These are phyloP conservation scores for Tulasnella calospora DNA, from an alignment of 768 basidiomycete genomes.

Conservation along the genomic window DNA sequence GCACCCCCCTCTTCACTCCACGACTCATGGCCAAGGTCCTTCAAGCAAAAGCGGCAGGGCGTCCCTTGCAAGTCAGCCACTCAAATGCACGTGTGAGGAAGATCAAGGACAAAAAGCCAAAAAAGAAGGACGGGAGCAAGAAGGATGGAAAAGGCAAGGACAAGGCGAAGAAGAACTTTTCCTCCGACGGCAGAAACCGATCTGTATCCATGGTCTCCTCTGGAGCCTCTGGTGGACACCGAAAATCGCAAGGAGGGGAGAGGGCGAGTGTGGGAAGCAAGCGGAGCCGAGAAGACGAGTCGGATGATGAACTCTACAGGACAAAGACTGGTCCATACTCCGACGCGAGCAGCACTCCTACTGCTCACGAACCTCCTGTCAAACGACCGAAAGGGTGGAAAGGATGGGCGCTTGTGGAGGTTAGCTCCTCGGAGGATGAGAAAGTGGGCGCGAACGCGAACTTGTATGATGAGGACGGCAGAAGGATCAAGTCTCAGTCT, in stretches of 20 bases:
- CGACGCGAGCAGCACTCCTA: constrained; percentile 24
- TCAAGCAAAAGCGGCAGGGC: constrained; percentile 18
- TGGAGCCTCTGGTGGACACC: constrained; percentile 8
- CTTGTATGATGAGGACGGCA: constrained; percentile 21
- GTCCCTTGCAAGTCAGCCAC: constrained; percentile 12
- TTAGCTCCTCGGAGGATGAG: constrained; percentile 12
- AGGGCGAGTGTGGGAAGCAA: constrained; percentile 19
- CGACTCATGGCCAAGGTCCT: constrained; percentile 26
- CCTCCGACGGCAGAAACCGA: neutral
- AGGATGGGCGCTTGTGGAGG: constrained; percentile 20
- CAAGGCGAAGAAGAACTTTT: neutral
- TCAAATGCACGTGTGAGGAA: constrained; percentile 13
- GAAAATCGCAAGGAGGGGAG: constrained; percentile 10
- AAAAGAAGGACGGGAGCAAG: constrained; percentile 7
- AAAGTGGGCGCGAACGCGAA: neutral
- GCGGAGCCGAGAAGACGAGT: constrained; percentile 14
- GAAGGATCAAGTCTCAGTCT: neutral
- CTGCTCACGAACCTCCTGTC: constrained; percentile 5
- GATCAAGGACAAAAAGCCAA: constrained; percentile 11
- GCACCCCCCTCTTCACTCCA: constrained; percentile 23
- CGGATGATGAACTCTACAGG: constrained; percentile 3
- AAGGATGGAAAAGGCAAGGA: constrained; percentile 15
- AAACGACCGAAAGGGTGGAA: constrained; percentile 24
- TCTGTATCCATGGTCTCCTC: neutral
- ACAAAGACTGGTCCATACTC: constrained; percentile 14